Evolutionary conservation across 257 asterid genomes (phyloP).

Genomic region (Solanum etuberosum): DNA sequence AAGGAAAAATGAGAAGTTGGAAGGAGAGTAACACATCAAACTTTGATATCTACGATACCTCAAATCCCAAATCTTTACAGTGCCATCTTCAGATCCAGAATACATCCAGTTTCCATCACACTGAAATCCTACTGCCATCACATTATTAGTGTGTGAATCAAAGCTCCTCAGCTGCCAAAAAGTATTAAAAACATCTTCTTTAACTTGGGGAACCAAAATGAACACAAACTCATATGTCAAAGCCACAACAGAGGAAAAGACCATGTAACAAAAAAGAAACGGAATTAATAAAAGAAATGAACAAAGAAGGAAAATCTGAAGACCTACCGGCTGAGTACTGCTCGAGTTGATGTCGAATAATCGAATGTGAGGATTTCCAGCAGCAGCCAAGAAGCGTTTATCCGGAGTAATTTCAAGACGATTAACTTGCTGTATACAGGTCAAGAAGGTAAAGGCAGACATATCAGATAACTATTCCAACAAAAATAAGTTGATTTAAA

Average conservation of each 20-base stretch:
- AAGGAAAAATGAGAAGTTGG: not conserved
- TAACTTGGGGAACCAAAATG: not conserved
- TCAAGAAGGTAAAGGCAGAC: not conserved
- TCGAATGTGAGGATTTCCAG: conserved; percentile 98
- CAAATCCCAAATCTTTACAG: conserved; percentile 95
- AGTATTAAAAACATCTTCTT: not conserved
- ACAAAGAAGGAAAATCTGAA: not conserved
- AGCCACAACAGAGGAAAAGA: not conserved
- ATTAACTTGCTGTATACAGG: conserved; percentile 70
- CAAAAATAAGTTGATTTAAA: not conserved
- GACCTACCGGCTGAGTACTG: conserved; percentile 78
- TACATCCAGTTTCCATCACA: conserved; percentile 99
- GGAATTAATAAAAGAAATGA: not conserved
- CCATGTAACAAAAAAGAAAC: not conserved
- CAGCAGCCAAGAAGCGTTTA: conserved; percentile 83
- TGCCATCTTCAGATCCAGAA: conserved; percentile 99
- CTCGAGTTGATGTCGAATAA: conserved; percentile 77
- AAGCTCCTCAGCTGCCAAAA: conserved; percentile 75
- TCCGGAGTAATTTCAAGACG: conserved; percentile 94
- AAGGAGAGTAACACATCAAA: not conserved
- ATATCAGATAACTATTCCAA: not conserved
- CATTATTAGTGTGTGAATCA: conserved; percentile 94
- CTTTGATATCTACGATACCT: conserved; percentile 27
- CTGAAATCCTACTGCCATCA: conserved; percentile 97
- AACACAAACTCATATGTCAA: not conserved